Base-by-base conservation (phyloP, 345 rosid species). In the Brassica cretica region DNA sequence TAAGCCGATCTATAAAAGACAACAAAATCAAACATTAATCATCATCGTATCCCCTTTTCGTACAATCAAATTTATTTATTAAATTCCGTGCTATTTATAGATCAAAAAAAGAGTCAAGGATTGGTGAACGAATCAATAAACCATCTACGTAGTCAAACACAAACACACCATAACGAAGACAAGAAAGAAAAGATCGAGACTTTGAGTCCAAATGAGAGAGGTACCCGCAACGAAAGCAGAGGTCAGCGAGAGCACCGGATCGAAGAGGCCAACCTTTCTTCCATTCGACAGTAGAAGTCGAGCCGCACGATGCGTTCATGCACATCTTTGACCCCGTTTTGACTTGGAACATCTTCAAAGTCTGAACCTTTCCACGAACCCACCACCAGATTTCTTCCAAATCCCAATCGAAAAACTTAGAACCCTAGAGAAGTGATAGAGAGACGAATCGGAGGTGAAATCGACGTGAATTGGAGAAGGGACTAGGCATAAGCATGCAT, bases 181-280 rank as follows among this genome's bases (percentile, higher is more conserved):
- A 39, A 24, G 60, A 7, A 70, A 27, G 63, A 7, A 70, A 39
- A 74, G 66, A 79, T 68, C 19, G 75, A 79, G 71, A 37, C 78
- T 61, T 25, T 5, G n/a, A 25, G 64, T 25, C 6, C 3, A 21
- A 21, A 30, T n/a, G 58, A 78, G 44, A 68, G 64, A 61, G 21
- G 19, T 86, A 94, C 98, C 98, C 97, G 93, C 98, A 94, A 74
- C 78, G 78, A 73, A 51, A 81, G 81, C 98, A 94, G 81, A 94
- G 98, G 82, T 76, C 86, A 80, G 93, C 96, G 66, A 73, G 82
- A 53, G 83, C 87, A 59, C 94, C 96, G 73, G 97, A 92, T 89
- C 91, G 91, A 85, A 94, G 78, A 76, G 85, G 87, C 98, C 97
- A 94, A 1, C 96, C 98, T 71, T 80, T 88, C 79, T 85, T 92